These are phyloP conservation scores for Geotrichum histeridarum DNA, from an alignment of 1,139 yeast genomes.

Conservation along the genomic window DNA sequence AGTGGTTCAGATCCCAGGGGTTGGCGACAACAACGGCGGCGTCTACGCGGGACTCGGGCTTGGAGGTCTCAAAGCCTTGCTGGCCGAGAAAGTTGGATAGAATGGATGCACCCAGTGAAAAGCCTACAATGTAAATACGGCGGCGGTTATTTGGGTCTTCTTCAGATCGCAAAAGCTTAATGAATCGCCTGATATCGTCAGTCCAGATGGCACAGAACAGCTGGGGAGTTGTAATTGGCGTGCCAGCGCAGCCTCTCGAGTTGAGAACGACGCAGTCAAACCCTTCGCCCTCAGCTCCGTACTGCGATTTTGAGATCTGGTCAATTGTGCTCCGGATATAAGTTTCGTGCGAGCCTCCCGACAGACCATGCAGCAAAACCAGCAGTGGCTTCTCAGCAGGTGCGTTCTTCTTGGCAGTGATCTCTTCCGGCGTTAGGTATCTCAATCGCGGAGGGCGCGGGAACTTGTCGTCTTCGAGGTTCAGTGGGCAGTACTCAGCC, in stretches of 20 bases:
- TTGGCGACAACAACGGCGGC: slow-evolving; percentile 68
- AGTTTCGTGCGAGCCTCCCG: slow-evolving; percentile 90
- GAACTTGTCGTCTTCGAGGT: slow-evolving; percentile 45
- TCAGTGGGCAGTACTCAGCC: slow-evolving; percentile 51
- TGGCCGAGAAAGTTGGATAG: slow-evolving; percentile 75
- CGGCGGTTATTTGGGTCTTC: slow-evolving; percentile 57
- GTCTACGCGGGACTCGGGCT: slow-evolving; percentile 42
- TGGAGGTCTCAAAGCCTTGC: slow-evolving; percentile 45
- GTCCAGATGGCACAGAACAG: slow-evolving; percentile 74
- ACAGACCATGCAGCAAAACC: slow-evolving; percentile 74
- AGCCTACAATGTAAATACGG: slow-evolving; percentile 72
- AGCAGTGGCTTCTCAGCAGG: slow-evolving; percentile 54
- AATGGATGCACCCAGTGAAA: slow-evolving; percentile 80
- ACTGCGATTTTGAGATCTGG: slow-evolving; percentile 23
- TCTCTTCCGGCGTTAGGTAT: slow-evolving; percentile 53
- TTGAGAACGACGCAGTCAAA: slow-evolving; percentile 74
- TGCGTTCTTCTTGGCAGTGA: slow-evolving; percentile 31
- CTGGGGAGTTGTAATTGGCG: slow-evolving; percentile 68
- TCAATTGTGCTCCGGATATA: slow-evolving; percentile 57
- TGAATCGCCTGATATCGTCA: slow-evolving; percentile 61
- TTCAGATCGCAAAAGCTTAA: slow-evolving; percentile 44
- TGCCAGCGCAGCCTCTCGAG: slow-evolving; percentile 82
- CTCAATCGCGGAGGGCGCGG: slow-evolving; percentile 74
- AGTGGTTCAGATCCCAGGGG: slow-evolving; percentile 78
- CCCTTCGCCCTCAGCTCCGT: slow-evolving; percentile 16